A percentile compares a stretch with the other conserved stretches of the same genome.
Conservation (phyloP, 2,329 filamentous ascomycete genomes). For the Penicillium frequentans region DNA sequence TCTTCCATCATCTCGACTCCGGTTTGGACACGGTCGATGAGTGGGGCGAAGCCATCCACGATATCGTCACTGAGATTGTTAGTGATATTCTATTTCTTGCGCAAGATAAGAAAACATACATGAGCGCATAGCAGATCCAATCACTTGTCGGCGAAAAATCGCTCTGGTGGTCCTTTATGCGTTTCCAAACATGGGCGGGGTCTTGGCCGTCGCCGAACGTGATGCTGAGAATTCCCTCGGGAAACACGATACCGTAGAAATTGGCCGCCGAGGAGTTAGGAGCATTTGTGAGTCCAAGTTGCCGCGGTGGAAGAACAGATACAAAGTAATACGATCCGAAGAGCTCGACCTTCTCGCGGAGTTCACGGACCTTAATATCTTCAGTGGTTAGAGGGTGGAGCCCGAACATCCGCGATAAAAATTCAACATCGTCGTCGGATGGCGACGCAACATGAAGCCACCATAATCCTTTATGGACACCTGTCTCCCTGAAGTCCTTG, state of each 20-base stretch:
- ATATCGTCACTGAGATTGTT: slow-evolving; percentile 71
- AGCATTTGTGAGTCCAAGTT: slow-evolving; percentile 53
- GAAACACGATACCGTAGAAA: slow-evolving; percentile 90
- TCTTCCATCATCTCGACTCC: slow-evolving; percentile 91
- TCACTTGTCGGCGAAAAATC: slow-evolving; percentile 89
- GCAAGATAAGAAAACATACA: slow-evolving; percentile 55
- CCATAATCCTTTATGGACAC: slow-evolving; percentile 75
- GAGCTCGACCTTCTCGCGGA: slow-evolving; percentile 95
- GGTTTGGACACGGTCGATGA: slow-evolving; percentile 77
- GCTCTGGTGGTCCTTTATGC: slow-evolving; percentile 85
- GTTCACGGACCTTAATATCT: slow-evolving; percentile 88
- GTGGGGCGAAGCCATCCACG: slow-evolving; percentile 86
- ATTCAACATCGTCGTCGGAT: slow-evolving; percentile 80
- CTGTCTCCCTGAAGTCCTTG: slow-evolving; percentile 54
- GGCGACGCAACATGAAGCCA: slow-evolving; percentile 92
- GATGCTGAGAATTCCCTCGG: slow-evolving; percentile 88
- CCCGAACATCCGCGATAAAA: slow-evolving; percentile 87
- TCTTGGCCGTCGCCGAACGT: slow-evolving; percentile 82
- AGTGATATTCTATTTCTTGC: not conserved
- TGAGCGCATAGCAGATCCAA: slow-evolving; percentile 96
- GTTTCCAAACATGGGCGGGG: slow-evolving; percentile 80
- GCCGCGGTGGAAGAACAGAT: slow-evolving; percentile 85
- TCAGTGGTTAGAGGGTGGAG: slow-evolving; percentile 91
- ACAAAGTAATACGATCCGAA: slow-evolving; percentile 96
- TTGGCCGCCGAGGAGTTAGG: slow-evolving; percentile 78